Evolutionary conservation across 495 filamentous ascomycete species (phyloP).

Genomic region (Aspergillus homomorphus): DNA sequence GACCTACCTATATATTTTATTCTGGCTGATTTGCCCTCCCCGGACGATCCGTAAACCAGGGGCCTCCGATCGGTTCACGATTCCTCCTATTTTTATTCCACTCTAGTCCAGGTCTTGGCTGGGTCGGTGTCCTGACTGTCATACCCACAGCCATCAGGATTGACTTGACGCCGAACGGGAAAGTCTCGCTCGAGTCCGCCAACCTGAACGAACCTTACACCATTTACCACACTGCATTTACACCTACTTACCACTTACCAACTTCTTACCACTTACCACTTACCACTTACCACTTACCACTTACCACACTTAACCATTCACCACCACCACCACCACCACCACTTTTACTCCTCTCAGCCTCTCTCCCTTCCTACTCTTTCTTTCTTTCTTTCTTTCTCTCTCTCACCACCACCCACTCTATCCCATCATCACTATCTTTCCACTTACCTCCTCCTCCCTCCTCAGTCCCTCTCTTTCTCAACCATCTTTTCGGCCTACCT

Average conservation of each 20-base stretch:
- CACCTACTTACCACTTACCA: neutral
- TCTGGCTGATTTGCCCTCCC: neutral
- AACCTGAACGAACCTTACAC: constrained; percentile 15
- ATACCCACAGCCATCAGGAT: constrained; percentile 20
- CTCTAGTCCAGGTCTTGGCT: constrained; percentile 24
- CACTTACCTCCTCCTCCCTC: constrained; percentile 8
- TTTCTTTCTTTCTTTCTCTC: constrained; percentile 6
- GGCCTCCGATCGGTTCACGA: constrained; percentile 9
- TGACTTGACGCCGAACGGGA: constrained; percentile 16
- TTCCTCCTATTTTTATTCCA: constrained; percentile 7
- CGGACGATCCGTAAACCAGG: constrained; percentile 9
- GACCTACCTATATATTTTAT: neutral
- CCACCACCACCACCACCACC: neutral
- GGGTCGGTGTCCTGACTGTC: constrained; percentile 23
- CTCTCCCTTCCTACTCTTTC: constrained; percentile 2
- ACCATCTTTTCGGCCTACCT: constrained; percentile 2
- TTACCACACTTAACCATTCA: neutral
- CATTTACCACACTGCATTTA: neutral
- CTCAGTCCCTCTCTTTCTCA: constrained; percentile 1
- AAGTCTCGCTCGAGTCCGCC: constrained; percentile 20
- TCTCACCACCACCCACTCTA: neutral
- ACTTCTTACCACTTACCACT: neutral
- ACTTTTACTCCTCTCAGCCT: neutral
- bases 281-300: neutral
- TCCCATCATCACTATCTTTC: constrained; percentile 1